Base-by-base conservation (phyloP, 208 protist species). In the Wallacemonas collosoma region DNA sequence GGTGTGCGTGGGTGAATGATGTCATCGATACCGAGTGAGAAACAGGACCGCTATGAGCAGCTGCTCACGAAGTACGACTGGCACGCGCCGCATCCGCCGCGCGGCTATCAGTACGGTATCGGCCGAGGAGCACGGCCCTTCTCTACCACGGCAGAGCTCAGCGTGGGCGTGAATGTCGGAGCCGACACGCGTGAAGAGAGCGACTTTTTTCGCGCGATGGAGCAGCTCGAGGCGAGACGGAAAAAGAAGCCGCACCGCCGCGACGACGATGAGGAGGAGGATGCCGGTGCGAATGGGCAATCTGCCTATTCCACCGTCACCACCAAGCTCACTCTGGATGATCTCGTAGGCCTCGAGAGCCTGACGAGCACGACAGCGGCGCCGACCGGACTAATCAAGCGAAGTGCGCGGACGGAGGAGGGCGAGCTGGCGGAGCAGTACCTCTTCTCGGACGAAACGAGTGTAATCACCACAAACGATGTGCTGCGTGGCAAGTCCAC, bases 101-200 rank as follows among this genome's bases (percentile, higher is more conserved):
- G 79, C 17, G 81, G 84, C n/a, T 96, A 96, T 62, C 78, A 87
- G 56, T 91, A 84, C 70, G 91, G 91, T 14, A 65, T 84, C 9
- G 91, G 91, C 14, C 84, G 91, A n/a, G 91, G 91, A 9, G 91
- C 89, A 1, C 90, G 89, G 44, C 75, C 76, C 9, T 92, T 96
- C 38, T 67, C 85, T 7, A 96, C 91, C 3, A 90, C 88, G 2
- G 89, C 85, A 2, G 88, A 96, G 72, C 76, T 96, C 53, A 88
- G 81, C 53, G 76, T 80, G 14, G 75, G 58, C 12, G 64, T 63
- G 56, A 14, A 79, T 38, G 8, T 73, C 57, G n/a, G 66, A 55
- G 9, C 64, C 1, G 79, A 81, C 67, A 77, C 65, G 9, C 80
- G 72, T 65, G 88, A 76, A 69, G 84, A 89, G 55, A 79, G 66